Base-by-base conservation (phyloP, 768 basidiomycete genomes). In the Leucocoprinus leucothites region DNA sequence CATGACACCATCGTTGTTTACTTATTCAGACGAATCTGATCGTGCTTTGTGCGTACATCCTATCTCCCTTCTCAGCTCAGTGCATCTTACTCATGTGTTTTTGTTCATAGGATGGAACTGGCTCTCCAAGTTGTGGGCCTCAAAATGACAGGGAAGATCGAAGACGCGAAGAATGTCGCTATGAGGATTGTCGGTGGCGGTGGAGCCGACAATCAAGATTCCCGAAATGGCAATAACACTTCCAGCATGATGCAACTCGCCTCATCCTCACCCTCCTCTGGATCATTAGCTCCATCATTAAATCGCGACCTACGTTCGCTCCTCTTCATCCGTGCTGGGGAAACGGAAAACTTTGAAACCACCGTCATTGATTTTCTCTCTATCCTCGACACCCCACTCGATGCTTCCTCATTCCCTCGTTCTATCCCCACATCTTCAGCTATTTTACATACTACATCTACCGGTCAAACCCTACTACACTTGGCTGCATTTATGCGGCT, bases 131-230 rank as follows among this genome's bases (percentile, higher is more conserved):
- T 96, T 13, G 94, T 98, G 16, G 95, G 95, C 0, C 74, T 97
- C 59, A 94, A 96, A 75, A 95, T 97, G 91, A 96, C 94, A 0
- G 94, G 94, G 46, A 90, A 94, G 64, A 86, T 96, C 25, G 93
- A 95, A 62, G 91, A 94, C 51, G 94, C 94, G 2, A 88, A 91
- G 69, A 90, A 93, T 56, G 89, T 97, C 35, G 94, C 94, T 13
- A 86, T 94, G 82, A 82, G 94, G 26, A 97, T 97, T 60, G 91
- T 97, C 26, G 53, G 53, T 34, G 88, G 90, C 36, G 86, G 77
- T 52, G 31, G 31, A 5, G 74, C 84, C n/a, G 82, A 80, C 22
- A 71, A 72, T 26, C 83, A 86, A 50, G 71, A 72, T 49, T 70
- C 79, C 2, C 70, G 76, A 14, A 65, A 75, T 6, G 72, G 67